A percentile compares a stretch with the other conserved stretches of the same genome.
Conservation (phyloP, 106 monocot genomes). For the Gastrodia elata region DNA sequence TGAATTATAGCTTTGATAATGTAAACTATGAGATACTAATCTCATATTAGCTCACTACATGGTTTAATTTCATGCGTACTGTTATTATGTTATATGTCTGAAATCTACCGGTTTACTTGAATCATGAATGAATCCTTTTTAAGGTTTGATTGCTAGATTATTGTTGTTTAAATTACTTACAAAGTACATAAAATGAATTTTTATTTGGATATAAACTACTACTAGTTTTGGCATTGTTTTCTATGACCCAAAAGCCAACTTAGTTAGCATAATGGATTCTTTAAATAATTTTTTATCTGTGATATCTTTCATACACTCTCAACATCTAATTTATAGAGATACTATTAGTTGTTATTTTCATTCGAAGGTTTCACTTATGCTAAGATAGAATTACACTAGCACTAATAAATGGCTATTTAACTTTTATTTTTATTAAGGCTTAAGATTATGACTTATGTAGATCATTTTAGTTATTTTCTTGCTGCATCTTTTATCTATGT, state of each 20-base stretch:
- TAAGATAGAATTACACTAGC: neutral
- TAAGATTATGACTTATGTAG: neutral
- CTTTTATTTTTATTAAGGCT: neutral
- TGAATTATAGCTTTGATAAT: neutral
- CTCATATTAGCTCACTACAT: neutral
- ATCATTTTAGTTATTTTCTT: neutral
- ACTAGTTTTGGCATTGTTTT: neutral
- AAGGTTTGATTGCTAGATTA: neutral
- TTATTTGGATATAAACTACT: neutral
- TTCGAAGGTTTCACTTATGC: neutral
- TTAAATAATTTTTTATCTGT: neutral
- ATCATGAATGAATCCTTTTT: neutral
- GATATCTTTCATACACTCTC: neutral
- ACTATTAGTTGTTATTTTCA: neutral
- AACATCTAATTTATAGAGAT: constrained; percentile 2
- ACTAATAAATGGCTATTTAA: neutral
- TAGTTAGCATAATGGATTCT: neutral
- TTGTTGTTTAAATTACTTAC: neutral
- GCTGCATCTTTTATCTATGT: neutral
- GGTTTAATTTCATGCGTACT: neutral
- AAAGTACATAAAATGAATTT: neutral
- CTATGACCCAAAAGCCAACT: neutral
- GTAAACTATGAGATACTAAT: neutral
- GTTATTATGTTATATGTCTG: neutral
- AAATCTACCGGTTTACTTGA: neutral